Evolutionary conservation across 1,284 basidiomycete genomes (phyloP).

Genomic region (Ustilago bromivora): DNA sequence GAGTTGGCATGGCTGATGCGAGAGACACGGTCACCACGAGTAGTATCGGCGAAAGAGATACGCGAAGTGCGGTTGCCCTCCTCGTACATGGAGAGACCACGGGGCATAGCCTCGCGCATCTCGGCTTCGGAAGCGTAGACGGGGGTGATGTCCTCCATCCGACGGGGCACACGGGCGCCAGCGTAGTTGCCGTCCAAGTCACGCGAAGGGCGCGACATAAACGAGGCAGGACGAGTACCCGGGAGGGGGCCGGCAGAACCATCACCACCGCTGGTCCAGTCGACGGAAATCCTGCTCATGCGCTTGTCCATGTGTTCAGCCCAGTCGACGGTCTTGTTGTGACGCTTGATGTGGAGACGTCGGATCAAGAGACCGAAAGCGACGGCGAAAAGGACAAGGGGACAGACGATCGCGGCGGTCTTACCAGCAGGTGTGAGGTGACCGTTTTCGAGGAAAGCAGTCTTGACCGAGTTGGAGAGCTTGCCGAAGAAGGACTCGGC

Average conservation of each 20-base stretch:
- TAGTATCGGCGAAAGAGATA: slow-evolving; percentile 58
- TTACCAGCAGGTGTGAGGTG: slow-evolving; percentile 59
- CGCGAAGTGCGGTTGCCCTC: slow-evolving; percentile 52
- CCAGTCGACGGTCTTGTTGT: slow-evolving; percentile 68
- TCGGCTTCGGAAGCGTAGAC: slow-evolving; percentile 46
- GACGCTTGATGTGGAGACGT: slow-evolving; percentile 65
- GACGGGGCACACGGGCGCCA: slow-evolving; percentile 48
- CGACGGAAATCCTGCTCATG: slow-evolving; percentile 66
- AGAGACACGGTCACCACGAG: slow-evolving; percentile 60
- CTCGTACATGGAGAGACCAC: slow-evolving; percentile 55
- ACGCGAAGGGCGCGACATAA: slow-evolving; percentile 50
- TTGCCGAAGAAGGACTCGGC: slow-evolving; percentile 50
- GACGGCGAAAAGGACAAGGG: slow-evolving; percentile 57
- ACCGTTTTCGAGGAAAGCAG: slow-evolving; percentile 58
- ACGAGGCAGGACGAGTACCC: slow-evolving; percentile 61
- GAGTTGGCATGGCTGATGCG: slow-evolving; percentile 61
- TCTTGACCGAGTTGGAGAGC: slow-evolving; percentile 53
- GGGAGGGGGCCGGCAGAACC: slow-evolving; percentile 59
- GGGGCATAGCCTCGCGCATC: slow-evolving; percentile 55
- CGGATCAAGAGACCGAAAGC: slow-evolving; percentile 57
- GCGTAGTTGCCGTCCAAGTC: slow-evolving; percentile 54
- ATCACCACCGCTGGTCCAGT: slow-evolving; percentile 63
- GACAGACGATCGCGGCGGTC: slow-evolving; percentile 66
- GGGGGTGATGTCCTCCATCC: slow-evolving; percentile 55
- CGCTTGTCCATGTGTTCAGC: slow-evolving; percentile 68